These are phyloP conservation scores for Colletotrichum abscissum DNA, from an alignment of 2,329 filamentous ascomycete genomes.

Conservation along the genomic window DNA sequence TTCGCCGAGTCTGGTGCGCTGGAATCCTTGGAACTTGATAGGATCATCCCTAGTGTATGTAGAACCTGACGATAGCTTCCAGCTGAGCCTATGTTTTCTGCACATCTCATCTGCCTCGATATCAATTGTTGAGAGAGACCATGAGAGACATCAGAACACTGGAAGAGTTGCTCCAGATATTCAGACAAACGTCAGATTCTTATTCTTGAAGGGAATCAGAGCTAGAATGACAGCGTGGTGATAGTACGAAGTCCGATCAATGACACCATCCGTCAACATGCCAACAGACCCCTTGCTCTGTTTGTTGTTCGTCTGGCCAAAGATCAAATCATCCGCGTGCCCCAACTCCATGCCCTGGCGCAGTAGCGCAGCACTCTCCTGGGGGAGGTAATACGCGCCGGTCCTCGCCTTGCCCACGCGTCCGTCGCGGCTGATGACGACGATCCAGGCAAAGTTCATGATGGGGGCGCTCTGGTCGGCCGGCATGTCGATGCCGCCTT, in stretches of 20 bases:
- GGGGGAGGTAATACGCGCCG: constrained; percentile 49
- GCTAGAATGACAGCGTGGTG: constrained; percentile 52
- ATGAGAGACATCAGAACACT: not conserved
- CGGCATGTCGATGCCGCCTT: constrained; percentile 50
- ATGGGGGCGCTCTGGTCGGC: constrained; percentile 40
- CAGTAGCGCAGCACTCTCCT: constrained; percentile 49
- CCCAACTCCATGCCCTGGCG: constrained; percentile 52
- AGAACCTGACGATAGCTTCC: not conserved
- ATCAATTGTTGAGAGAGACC: not conserved
- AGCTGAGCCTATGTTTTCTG: not conserved
- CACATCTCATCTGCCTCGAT: not conserved
- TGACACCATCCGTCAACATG: constrained; percentile 50
- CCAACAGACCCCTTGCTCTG: constrained; percentile 52
- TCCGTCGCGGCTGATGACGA: constrained; percentile 43
- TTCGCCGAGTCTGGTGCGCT: not conserved
- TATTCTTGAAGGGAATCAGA: constrained; percentile 53
- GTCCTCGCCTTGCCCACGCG: constrained; percentile 51
- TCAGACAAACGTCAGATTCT: constrained; percentile 43
- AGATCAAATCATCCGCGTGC: constrained; percentile 51
- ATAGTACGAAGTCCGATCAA: constrained; percentile 50
- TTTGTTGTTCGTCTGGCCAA: constrained; percentile 51
- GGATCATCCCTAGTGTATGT: not conserved
- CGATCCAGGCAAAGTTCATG: constrained; percentile 54
- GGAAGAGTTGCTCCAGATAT: not conserved
- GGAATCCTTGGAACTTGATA: not conserved